Evolutionary conservation across 495 filamentous ascomycete genomes (phyloP), one percentile per base, ranked within the genome.

Genomic region (Annulohypoxylon stygium): DNA sequence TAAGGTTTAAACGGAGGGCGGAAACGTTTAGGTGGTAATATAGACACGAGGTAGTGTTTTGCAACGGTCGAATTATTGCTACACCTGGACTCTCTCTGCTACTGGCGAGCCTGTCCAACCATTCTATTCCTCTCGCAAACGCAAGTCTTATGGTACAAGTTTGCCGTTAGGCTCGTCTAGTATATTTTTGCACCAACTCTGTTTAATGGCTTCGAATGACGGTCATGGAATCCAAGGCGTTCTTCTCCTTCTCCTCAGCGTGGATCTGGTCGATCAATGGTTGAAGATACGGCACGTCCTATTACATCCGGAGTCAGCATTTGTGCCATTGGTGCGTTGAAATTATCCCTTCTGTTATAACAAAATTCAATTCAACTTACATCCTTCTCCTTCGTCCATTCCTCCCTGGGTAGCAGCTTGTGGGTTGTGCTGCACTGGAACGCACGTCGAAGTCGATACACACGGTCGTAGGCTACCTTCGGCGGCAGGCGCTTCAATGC

Each of bases 381-480:
- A 69, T 84, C 80, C 75, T 82, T 81, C 63, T 78, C 64, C 80
- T 82, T 84, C 75, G 90, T 97, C 88, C 93, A 93, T 83, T 97
- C 89, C 66, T 86, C 80, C 82, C 89, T 88, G 72, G 95, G 94
- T 26, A 98, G 90, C 55, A 97, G 84, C 79, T 93, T 92, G 82
- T 98, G 95, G 74, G 76, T 77, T 70, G 82, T 64, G 74, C 78
- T 81, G 82, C 94, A 92, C 90, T 98, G 96, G 85, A 95, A 92
- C 75, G 96, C 97, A 81, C 96, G 90, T 81, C 96, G 92, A 81
- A 98, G 89, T 78, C 96, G 94, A 90, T 92, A 98, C 79, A 98
- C 90, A 83, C 96, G 95, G 86, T 99, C 96, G 84, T 98, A 98
- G 76, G 90, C 87, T 77, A 93, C 93, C 88, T 97, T 94, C 71